These are phyloP conservation scores for Ogataea trehaloabstinens DNA, from an alignment of 805 yeast genomes.

Conservation along the genomic window DNA sequence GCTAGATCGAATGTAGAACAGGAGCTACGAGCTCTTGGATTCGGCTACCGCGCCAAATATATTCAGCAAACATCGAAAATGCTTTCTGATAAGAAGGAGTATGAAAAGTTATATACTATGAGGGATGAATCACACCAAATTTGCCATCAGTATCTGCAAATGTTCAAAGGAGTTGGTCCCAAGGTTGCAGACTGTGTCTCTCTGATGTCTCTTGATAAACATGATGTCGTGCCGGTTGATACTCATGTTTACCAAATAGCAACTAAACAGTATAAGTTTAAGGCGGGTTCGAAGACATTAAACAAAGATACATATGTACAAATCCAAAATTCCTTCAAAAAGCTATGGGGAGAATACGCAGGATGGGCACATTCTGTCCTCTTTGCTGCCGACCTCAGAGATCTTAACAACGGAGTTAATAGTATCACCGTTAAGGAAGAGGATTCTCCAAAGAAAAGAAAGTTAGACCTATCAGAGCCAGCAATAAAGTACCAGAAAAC, in stretches of 20 bases:
- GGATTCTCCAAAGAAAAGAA: conserved; percentile 1
- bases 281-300: conserved; percentile 40
- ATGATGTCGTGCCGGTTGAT: conserved; percentile 89
- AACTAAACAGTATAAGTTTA: conserved; percentile 69
- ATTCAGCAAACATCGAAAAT: conserved; percentile 72
- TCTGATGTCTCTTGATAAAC: conserved; percentile 84
- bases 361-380: conserved; percentile 99
- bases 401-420: conserved; percentile 67
- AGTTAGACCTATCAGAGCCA: background rate
- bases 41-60: conserved; percentile 92
- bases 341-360: conserved; percentile 85
- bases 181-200: conserved; percentile 97
- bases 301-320: conserved; percentile 51
- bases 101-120: conserved; percentile 39
- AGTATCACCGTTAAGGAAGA: conserved; percentile 4
- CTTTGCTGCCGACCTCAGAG: conserved; percentile 79
- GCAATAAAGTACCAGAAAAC: conserved; percentile 1
- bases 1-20: conserved; percentile 30
- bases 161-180: conserved; percentile 89
- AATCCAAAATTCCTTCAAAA: conserved; percentile 58
- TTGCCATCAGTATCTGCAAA: conserved; percentile 53
- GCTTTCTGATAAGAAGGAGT: conserved; percentile 40
- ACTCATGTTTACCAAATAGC: conserved; percentile 94
- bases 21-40: conserved; percentile 51
- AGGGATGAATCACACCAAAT: conserved; percentile 41